Conservation (phyloP, 2,329 filamentous ascomycete species). For the Escovopsis sp. region DNA sequence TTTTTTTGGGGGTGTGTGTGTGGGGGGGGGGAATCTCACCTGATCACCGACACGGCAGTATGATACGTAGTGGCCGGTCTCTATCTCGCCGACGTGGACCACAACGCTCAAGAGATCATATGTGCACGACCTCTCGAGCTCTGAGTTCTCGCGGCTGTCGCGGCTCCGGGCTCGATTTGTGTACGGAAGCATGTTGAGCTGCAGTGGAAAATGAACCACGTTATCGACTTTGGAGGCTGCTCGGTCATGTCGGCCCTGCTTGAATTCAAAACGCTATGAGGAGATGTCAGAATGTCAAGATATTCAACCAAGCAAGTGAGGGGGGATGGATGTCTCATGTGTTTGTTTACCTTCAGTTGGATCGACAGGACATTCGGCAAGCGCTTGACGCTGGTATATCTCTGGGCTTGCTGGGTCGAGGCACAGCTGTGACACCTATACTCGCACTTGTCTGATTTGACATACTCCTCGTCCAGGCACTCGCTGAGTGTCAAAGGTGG, state of each 20-base stretch:
- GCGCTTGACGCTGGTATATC: conserved; percentile 71
- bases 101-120: conserved; percentile 86
- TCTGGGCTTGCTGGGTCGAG: conserved; percentile 61
- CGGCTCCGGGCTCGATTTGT: conserved; percentile 49
- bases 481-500: conserved; percentile 41
- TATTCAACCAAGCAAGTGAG: too few relatives aligned
- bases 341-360: conserved; percentile 62
- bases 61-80: conserved; percentile 84
- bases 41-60: conserved; percentile 71
- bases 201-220: conserved; percentile 69
- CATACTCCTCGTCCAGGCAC: conserved; percentile 76
- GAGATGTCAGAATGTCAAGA: neutral
- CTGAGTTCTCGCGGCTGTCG: conserved; percentile 38
- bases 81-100: conserved; percentile 84
- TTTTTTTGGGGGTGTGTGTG: too few relatives aligned
- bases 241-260: conserved; percentile 46
- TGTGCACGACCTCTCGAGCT: conserved; percentile 50
- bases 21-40: conserved; percentile 14
- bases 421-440: conserved; percentile 77
- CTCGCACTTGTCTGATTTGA: conserved; percentile 72
- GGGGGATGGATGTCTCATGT: too few relatives aligned
- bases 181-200: conserved; percentile 83
- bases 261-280: conserved; percentile 55
- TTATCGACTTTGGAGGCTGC: conserved; percentile 79
- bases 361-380: conserved; percentile 82